Evolutionary conservation across 2,329 filamentous ascomycete species (phyloP), one percentile per base, ranked within the genome.

Genomic region (Lojkania enalia): DNA sequence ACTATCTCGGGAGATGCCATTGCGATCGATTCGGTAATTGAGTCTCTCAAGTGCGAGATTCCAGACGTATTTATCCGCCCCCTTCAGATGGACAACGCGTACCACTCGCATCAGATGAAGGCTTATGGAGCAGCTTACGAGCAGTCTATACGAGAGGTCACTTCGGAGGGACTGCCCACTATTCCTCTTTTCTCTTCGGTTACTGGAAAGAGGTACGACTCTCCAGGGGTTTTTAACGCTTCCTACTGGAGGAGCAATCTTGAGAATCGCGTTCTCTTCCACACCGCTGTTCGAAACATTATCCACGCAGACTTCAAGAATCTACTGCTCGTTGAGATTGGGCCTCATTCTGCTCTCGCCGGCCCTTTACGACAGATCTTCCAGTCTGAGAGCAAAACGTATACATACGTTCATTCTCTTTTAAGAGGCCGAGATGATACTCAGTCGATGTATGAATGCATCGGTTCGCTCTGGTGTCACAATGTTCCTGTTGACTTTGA

Each of bases 301-400:
- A 27, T 27, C 25, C 25, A 27, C n/a, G 25, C 25, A 27, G 25
- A 27, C 25, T 27, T 27, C 25, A 27, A 27, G 25, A 27, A 27
- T 27, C 25, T 27, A n/a, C 25, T 27, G 25, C 25, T 27, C 25
- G 76, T 7, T 74, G 74, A 0, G 25, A 27, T 27, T 27, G 33
- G 33, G 16, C 71, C 74, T 3, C 74, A 76, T 47, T 68, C 73
- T 1, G 66, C 70, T 2, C 60, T 77, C 4, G 71, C 69, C 42
- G 64, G 66, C 0, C 73, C 74, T 0, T 63, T 62, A 0, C 55
- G 40, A 1, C 62, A 73, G 39, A 71, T 56, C 1, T 60, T 71
- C 23, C 15, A 21, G 27, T 55, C 62, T 16, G 12, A 36, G 15
- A 36, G 29, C 9, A 39, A 15, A 25, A 16, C 7, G 20, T 15